Evolutionary conservation across 345 rosid species (phyloP), one percentile per base, ranked within the genome.

Genomic region (Sapria himalayana): DNA sequence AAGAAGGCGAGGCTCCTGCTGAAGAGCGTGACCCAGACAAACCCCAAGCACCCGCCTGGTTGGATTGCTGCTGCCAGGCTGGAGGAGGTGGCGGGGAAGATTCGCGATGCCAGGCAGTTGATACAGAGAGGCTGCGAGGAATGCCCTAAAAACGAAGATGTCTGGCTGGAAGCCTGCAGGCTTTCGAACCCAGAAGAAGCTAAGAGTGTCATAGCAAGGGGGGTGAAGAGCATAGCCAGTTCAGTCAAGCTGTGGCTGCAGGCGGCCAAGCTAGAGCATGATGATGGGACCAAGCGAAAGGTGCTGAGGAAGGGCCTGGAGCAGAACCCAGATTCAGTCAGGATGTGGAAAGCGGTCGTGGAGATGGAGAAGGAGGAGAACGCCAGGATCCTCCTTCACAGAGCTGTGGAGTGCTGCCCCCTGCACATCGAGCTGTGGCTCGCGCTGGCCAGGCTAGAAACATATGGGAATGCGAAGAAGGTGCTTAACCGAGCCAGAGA

Each of bases 21-120:
- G 63, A 86, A 78, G 74, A 78, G 92, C 72, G 67, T 81, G 5
- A 86, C 65, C 0, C 85, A 72, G 65, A 78, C 97, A 3, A 86
- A 81, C 32, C 94, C 92, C 0, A 86, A 81, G 56, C 93, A 81
- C 27, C 92, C 97, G 0, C 85, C 82, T 11, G 92, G 97, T 11
- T 86, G 94, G 97, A 78, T 86, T 61, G 94, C 94, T 0, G 89
- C 94, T 10, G 85, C 97, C 3, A 73, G 97, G 68, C 52, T 86
- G 49, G 97, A 86, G 71, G 97, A 78, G 67, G 85, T 78, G 63
- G 97, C 91, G 17, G 92, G 94, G 51, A 81, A 86, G 74, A 68
- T 78, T 40, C 69, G 66, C 57, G 81, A 69, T 1, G 89, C 94
- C 0, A 78, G 93, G 59, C 69, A 61, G 50, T 64, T 73, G 67